Evolutionary conservation across 129 eudicot genomes (phyloP).

Genomic region (Glebionis coronaria): DNA sequence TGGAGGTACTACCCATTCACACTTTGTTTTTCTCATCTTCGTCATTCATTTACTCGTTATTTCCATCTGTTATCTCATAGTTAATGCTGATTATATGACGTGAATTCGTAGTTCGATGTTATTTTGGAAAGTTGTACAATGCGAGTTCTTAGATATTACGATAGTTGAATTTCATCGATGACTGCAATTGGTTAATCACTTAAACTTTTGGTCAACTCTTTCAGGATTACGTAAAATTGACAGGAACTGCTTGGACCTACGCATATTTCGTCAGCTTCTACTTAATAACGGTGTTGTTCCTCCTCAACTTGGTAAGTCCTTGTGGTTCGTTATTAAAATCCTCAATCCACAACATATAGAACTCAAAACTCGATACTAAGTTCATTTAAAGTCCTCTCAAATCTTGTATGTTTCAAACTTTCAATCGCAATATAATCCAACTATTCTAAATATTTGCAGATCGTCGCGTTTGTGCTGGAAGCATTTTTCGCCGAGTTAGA

Average conservation of each 20-base stretch:
- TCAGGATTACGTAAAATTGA: constrained; percentile 72
- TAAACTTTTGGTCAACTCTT: constrained; percentile 15
- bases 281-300: constrained; percentile 60
- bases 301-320: constrained; percentile 30
- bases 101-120: background rate
- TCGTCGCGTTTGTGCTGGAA: constrained; percentile 96
- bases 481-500: constrained; percentile 96
- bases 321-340: background rate
- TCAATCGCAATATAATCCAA: background rate
- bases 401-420: background rate
- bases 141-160: background rate
- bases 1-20: constrained; percentile 62
- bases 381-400: background rate
- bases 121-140: background rate
- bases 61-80: background rate
- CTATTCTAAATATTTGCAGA: constrained; percentile 40
- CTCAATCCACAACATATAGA: constrained; percentile 5
- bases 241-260: constrained; percentile 69
- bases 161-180: constrained; percentile 2
- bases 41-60: background rate
- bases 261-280: constrained; percentile 89
- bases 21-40: constrained; percentile 6
- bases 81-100: too few species aligned
- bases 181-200: constrained; percentile 11
- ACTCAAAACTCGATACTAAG: background rate